Evolutionary conservation across 192 early-diverging fungal genomes (phyloP), one percentile per base, ranked within the genome.

Genomic region (Kappamyces sp.): DNA sequence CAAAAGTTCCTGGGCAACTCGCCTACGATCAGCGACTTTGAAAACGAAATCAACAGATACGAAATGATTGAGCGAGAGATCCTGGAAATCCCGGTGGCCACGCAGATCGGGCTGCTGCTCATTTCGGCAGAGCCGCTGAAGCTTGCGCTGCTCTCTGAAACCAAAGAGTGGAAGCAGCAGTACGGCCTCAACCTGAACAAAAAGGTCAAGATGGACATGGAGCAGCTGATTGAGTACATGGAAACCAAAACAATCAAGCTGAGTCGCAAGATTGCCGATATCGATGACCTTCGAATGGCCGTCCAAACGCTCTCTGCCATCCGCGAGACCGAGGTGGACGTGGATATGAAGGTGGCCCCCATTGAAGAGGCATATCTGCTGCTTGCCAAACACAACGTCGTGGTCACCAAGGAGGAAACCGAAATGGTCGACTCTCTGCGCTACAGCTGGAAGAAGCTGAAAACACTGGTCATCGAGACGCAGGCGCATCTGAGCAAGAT

Each of bases 391-490:
- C 82, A 84, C 62, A 76, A 69, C 49, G 75, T 84, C 30, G 48
- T 66, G 5, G 81, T 84, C 4, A 81, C 80, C 0, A 79, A 76
- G 61, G 81, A 84, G 64, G 81, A 84, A 52, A 84, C 80, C 3
- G 81, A 84, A 65, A 83, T 82, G 81, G 81, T 83, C 5, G 81
- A 84, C 62, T 84, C 81, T 0, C 58, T 84, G 9, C 73, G 79
- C 12, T 84, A 84, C 68, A 83, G 80, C 62, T 84, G 80, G 81
- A 83, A 84, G 61, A 84, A 84, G 64, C 65, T 84, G 4, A 83
- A 83, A 62, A 62, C 46, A 48, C 65, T 83, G 32, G 82, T 83
- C 9, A 76, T 83, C 61, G 82, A 84, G 36, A 72, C 77, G 9
- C 82, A 84, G 64, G 68, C 72, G 2, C 78, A 84, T 57, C 60